A percentile compares a stretch with the other conserved stretches of the same genome.
phyloP scores from a whole-genome alignment of 352 stramenopile species.

The Phytophthora litchii region DNA sequence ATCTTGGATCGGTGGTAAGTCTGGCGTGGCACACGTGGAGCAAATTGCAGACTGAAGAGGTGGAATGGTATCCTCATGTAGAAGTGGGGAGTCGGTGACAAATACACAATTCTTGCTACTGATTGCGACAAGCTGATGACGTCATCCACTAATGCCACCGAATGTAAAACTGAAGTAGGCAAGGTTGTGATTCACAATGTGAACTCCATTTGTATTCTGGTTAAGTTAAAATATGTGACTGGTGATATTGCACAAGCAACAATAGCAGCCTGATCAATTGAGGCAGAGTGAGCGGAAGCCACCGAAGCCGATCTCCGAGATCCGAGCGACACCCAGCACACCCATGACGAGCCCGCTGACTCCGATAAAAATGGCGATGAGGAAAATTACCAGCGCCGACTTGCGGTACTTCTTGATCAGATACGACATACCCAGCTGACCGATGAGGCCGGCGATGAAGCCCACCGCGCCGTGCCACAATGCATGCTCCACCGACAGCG shows the following conservation, averaged over 20 bases:
- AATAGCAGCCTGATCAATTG: conserved; percentile 2
- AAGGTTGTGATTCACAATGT: neutral
- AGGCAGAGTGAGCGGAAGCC: conserved; percentile 78
- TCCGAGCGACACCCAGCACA: conserved; percentile 59
- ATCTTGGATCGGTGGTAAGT: conserved; percentile 29
- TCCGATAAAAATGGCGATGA: conserved; percentile 76
- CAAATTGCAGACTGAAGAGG: conserved; percentile 33
- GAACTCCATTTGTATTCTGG: neutral
- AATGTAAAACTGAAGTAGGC: conserved; percentile 16
- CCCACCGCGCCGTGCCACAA: conserved; percentile 91
- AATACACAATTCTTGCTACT: neutral
- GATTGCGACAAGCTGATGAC: conserved; percentile 10
- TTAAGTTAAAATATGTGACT: conserved; percentile 33
- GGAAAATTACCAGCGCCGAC: conserved; percentile 79
- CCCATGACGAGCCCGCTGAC: conserved; percentile 78
- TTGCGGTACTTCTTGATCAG: conserved; percentile 93
- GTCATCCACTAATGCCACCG: conserved; percentile 19
- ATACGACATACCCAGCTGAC: conserved; percentile 92
- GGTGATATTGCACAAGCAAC: conserved; percentile 8
- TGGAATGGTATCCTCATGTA: conserved; percentile 18
- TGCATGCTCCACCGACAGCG: conserved; percentile 91
- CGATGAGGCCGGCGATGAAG: conserved; percentile 90
- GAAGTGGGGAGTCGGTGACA: neutral
- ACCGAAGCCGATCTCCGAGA: conserved; percentile 64
- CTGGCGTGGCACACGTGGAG: conserved; percentile 11